phyloP scores from a whole-genome alignment of 129 eudicot species.

The Artemisia annua region DNA sequence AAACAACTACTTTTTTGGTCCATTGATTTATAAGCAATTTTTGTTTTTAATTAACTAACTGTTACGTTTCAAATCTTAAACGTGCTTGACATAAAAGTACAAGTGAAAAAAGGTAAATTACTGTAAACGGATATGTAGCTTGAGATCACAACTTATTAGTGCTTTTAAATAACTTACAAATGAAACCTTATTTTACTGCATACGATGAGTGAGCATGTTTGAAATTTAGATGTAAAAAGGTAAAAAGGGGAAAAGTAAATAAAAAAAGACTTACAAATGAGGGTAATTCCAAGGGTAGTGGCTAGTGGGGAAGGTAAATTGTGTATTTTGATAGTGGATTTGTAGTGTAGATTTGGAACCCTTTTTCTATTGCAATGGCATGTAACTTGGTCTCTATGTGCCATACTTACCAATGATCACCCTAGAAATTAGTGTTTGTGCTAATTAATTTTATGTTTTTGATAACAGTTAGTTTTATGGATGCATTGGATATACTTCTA shows the following conservation, averaged over 20 bases:
- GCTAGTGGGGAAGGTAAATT: slow-evolving; percentile 28
- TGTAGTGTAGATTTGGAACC: slow-evolving; percentile 36
- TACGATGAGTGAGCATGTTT: slow-evolving; percentile 17
- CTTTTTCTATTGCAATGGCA: slow-evolving; percentile 26
- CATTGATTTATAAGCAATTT: neutral
- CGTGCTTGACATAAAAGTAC: neutral
- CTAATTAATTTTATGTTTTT: neutral
- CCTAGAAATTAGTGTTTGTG: slow-evolving; percentile 4
- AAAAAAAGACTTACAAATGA: neutral
- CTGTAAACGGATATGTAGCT: neutral
- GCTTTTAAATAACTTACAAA: neutral
- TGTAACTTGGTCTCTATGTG: slow-evolving; percentile 11
- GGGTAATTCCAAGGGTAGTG: slow-evolving; percentile 27
- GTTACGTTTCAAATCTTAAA: slow-evolving; percentile 16
- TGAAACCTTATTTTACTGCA: neutral
- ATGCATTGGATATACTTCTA: no score
- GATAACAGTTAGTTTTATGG: no score
- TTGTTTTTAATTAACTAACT: neutral
- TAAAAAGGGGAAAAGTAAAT: neutral
- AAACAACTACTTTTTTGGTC: neutral
- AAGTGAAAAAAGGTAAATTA: neutral
- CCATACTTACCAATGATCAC: neutral
- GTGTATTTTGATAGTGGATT: slow-evolving; percentile 33
- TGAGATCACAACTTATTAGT: neutral
- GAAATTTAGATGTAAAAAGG: neutral